A percentile compares a stretch with the other conserved stretches of the same genome.
phyloP scores from a whole-genome alignment of 306 rosid species.

The Boehmeria nivea region DNA sequence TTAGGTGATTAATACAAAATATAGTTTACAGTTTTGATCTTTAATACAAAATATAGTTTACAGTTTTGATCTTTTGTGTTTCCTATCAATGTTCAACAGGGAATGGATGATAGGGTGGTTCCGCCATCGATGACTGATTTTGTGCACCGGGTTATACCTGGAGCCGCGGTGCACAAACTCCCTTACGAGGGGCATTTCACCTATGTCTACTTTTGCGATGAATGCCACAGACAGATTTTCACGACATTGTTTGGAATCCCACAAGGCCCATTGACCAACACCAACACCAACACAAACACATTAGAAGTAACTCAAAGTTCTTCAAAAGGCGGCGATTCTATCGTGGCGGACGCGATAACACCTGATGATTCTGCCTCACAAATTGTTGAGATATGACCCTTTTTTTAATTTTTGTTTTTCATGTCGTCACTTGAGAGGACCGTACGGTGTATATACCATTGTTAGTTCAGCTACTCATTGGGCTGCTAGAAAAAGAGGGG shows the following conservation, averaged over 20 bases:
- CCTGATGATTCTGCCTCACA: constrained; percentile 20
- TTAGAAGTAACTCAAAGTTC: constrained; percentile 27
- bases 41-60: no score
- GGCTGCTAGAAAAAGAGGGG: not conserved
- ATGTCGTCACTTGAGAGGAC: constrained; percentile 3
- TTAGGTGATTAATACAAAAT: no score
- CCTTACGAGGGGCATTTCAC: constrained; percentile 98
- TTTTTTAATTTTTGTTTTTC: constrained; percentile 14
- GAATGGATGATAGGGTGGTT: constrained; percentile 90
- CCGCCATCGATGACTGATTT: constrained; percentile 93
- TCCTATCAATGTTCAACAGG: constrained; percentile 49
- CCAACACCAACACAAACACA: not conserved
- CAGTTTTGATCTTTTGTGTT: not conserved
- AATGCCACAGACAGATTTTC: constrained; percentile 95
- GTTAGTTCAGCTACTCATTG: constrained; percentile 36
- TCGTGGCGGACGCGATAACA: constrained; percentile 36
- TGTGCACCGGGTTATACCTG: constrained; percentile 87
- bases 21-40: no score
- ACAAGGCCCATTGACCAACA: constrained; percentile 62
- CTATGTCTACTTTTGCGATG: constrained; percentile 79
- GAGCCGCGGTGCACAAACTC: constrained; percentile 94
- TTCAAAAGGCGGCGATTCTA: constrained; percentile 23
- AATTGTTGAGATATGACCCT: constrained; percentile 3
- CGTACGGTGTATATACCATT: constrained; percentile 48
- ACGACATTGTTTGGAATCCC: constrained; percentile 95